Evolutionary conservation across 805 yeast genomes (phyloP), one percentile per base, ranked within the genome.

Genomic region (Yarrowia sp.): DNA sequence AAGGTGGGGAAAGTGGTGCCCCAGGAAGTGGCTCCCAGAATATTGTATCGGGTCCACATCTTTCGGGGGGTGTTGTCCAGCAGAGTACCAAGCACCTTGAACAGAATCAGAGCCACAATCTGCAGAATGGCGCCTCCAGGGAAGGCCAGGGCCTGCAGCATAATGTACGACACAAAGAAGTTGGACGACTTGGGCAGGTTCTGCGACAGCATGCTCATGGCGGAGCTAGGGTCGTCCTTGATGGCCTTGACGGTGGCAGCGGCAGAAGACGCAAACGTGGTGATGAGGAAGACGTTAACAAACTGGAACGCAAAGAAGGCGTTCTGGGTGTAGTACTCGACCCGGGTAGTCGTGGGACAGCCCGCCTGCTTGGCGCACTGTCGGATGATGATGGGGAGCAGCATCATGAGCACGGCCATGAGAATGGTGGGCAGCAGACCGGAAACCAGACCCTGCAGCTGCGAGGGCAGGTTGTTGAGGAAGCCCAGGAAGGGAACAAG

Each of bases 261-360:
- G 27, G 88, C 88, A 53, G 97, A 83, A 16, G 97, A 90, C 9
- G 97, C 80, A 61, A 88, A 71, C 4, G 98, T 90, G 41, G 87
- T 80, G 55, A 92, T 96, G 63, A 94, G 73, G 74, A 93, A 94
- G 12, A 88, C 92, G 74, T 93, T 91, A 64, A 93, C 84, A 51
- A 91, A 93, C 77, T 89, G 91, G 82, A 93, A 93, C 0, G 88
- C 97, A 75, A 81, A 93, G 75, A 77, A 94, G 85, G 96, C 91
- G 35, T 84, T 81, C 73, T 93, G 99, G 65, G 94, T 87, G 80
- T 86, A 90, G 64, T 79, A 74, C 68, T 91, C 97, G 63, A 88
- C 81, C 62, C 84, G 81, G 69, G 90, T 93, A 9, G 76, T 71
- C 2, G 97, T 84, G 60, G 88, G 77, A 46, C 80, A 76, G 25